Evolutionary conservation across 257 asterid species (phyloP), one percentile per base, ranked within the genome.

Genomic region (Pogostemon cablin): DNA sequence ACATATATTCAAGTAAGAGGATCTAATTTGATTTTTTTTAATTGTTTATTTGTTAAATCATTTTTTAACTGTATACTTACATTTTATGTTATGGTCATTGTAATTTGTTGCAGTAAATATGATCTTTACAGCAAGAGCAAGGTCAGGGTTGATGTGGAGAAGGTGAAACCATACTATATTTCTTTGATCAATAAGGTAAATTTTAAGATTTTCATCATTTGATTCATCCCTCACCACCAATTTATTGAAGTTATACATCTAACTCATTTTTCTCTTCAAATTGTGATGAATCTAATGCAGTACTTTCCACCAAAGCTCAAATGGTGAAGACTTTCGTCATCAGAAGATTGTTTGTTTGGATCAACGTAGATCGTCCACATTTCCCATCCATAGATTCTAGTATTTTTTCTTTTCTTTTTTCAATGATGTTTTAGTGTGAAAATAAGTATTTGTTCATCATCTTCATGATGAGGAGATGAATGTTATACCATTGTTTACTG

Each of bases 121-220:
- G 87, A 83, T 52, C 78, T 83, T 8, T 83, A 83, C 68, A 83
- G 85, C 66, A 83, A 83, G 75, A 83, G 87, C 83, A 83, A 72
- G 71, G 79, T 75, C 6, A 72, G 49, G 6, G 48, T 82, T 54
- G 81, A 68, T 50, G 73, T 62, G 32, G 79, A 74, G 1, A 12
- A 64, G 57, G 72, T 87, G 64, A 87, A 89, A 70, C 96, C 96
- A 44, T 89, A 89, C 54, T 87, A 89, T 54, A 37, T 82, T 43
- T 89, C 90, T 55, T 89, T 89, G 52, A 85, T 87, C 49, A 76
- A 87, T 44, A 89, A 87, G 92, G 95, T 83, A 37, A 40, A 20
- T 10, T 15, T 9, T 41, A 6, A 43, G 3, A 38, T 35, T 39
- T 43, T 0, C 46, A 20, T 9, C 4, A 1, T 65, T 41, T 43